These are phyloP conservation scores for Forsythia suspensa DNA, from an alignment of 257 asterid genomes.

Conservation along the genomic window DNA sequence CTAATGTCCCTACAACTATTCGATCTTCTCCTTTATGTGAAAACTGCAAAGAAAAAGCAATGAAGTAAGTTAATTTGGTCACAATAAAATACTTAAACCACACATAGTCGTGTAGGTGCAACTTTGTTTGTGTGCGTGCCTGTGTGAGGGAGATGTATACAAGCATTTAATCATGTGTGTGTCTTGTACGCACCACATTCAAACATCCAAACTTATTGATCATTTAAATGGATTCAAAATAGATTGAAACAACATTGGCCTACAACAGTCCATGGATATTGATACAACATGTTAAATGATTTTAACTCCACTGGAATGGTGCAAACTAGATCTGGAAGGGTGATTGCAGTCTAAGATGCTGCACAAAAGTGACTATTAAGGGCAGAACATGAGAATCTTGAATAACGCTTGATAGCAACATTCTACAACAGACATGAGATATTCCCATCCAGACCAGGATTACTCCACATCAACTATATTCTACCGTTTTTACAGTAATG, in stretches of 20 bases:
- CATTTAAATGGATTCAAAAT: background rate
- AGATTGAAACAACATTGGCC: background rate
- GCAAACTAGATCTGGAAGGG: background rate
- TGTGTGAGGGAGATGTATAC: background rate
- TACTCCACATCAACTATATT: background rate
- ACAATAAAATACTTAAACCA: background rate
- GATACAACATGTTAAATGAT: background rate
- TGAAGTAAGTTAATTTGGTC: background rate
- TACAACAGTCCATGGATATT: background rate
- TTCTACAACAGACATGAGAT: background rate
- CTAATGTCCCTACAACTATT: slow-evolving; percentile 88
- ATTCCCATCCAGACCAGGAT: background rate
- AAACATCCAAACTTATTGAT: background rate
- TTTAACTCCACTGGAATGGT: background rate
- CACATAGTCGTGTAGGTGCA: background rate
- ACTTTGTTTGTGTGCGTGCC: background rate
- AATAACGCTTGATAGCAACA: background rate
- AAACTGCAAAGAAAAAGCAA: slow-evolving; percentile 46
- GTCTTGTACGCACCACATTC: background rate
- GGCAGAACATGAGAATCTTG: background rate
- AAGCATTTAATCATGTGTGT: background rate
- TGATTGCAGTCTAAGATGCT: no score
- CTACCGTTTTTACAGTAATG: background rate
- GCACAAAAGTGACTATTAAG: background rate
- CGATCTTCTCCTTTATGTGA: slow-evolving; percentile 54